Conservation (phyloP, 169 alveolate genomes). For the Babesia bigemina region DNA sequence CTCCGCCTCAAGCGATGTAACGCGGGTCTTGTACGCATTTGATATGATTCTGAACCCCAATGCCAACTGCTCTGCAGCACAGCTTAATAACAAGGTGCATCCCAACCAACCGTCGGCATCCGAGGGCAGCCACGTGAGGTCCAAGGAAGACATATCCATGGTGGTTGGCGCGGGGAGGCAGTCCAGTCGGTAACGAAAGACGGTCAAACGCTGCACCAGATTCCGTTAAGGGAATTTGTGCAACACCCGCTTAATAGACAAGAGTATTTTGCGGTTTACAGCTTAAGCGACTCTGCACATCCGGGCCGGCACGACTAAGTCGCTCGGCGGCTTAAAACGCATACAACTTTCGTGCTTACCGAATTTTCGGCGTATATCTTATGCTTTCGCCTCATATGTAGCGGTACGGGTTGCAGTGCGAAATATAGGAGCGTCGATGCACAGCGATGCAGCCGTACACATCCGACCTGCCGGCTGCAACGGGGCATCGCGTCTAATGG, state of each 20-base stretch:
- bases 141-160: slow-evolving; percentile 67
- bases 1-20: slow-evolving; percentile 79
- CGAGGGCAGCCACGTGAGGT: slow-evolving; percentile 80
- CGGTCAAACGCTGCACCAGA: not conserved
- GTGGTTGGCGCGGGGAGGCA: not conserved
- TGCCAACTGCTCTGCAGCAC: slow-evolving; percentile 80
- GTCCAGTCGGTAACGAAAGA: not conserved
- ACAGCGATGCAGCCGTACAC: slow-evolving; percentile 47
- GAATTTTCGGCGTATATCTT: too few relatives aligned
- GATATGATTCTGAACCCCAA: slow-evolving; percentile 83
- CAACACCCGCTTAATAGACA: too few relatives aligned
- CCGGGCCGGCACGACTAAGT: not conserved
- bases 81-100: not conserved
- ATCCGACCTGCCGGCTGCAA: not conserved
- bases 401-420: not conserved
- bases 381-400: too few relatives aligned
- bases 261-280: too few relatives aligned
- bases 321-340: too few relatives aligned
- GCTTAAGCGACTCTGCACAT: not conserved
- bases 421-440: slow-evolving; percentile 32
- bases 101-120: slow-evolving; percentile 76
- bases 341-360: too few relatives aligned
- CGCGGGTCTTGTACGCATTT: slow-evolving; percentile 84
- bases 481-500: not conserved
- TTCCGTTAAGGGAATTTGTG: not conserved